Evolutionary conservation across 306 rosid species (phyloP).

Genomic region (Rubus idaeus): DNA sequence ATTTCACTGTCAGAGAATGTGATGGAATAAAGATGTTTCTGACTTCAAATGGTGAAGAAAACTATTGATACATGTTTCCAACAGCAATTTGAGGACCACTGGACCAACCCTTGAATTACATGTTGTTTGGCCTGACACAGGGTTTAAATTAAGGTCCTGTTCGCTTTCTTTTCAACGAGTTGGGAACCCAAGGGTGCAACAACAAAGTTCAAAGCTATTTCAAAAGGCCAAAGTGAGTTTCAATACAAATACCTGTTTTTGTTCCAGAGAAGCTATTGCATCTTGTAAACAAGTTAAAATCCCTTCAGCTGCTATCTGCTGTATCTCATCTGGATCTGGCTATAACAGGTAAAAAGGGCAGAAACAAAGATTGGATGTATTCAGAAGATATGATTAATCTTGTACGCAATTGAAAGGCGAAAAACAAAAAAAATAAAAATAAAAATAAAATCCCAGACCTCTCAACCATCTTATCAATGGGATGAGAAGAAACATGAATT

Average conservation of each 20-base stretch:
- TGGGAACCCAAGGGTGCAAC: conserved; percentile 1
- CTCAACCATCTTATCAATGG: conserved; percentile 17
- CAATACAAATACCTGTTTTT: conserved; percentile 60
- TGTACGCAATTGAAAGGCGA: conserved; percentile 26
- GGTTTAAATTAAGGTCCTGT: background rate
- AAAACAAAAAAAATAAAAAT: background rate
- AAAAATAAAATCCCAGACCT: conserved; percentile 13
- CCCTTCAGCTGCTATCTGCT: conserved; percentile 86
- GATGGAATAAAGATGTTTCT: background rate
- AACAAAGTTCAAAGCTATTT: background rate
- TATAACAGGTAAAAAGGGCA: conserved; percentile 39
- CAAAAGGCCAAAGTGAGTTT: conserved; percentile 14
- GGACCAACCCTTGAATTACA: background rate
- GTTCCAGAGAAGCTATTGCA: conserved; percentile 66
- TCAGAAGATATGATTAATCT: conserved; percentile 9
- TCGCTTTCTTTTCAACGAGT: background rate
- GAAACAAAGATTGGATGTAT: conserved; percentile 23
- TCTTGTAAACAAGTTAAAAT: conserved; percentile 90
- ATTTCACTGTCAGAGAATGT: background rate
- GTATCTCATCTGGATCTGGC: conserved; percentile 79
- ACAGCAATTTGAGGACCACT: background rate
- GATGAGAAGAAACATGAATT: conserved; percentile 11
- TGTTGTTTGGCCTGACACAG: background rate
- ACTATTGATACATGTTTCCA: background rate
- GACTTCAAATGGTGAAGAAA: conserved; percentile 7